These are phyloP conservation scores for Gossypium longicalyx DNA, from an alignment of 345 rosid genomes.

Conservation along the genomic window DNA sequence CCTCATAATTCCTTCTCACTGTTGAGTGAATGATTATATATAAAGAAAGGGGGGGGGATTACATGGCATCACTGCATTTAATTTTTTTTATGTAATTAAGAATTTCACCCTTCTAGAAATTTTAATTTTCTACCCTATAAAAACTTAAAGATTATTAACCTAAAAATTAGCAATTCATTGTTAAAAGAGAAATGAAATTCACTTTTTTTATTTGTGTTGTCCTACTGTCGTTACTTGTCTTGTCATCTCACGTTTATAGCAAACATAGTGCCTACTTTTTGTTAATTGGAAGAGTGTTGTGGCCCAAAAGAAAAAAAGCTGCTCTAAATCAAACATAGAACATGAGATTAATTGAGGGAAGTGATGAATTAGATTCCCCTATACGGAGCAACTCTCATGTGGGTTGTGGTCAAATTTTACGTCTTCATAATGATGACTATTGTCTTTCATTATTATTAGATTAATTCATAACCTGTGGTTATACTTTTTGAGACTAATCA, in stretches of 20 bases:
- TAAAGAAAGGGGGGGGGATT: background rate
- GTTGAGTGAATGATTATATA: background rate
- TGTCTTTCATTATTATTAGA: background rate
- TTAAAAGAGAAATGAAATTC: no score
- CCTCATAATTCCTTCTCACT: background rate
- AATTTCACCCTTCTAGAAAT: no score
- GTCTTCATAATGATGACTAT: conserved; percentile 1
- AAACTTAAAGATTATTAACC: no score
- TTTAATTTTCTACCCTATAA: no score
- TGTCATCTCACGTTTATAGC: background rate
- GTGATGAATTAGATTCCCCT: background rate
- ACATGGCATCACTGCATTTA: background rate
- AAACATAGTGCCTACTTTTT: background rate
- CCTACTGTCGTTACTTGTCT: background rate
- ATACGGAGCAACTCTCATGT: no score
- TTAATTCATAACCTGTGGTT: background rate
- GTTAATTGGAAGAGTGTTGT: background rate
- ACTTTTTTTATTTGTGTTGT: background rate
- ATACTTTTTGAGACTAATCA: background rate
- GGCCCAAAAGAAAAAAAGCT: background rate
- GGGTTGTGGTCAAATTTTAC: conserved; percentile 8
- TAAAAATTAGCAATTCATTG: no score
- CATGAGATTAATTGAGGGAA: background rate
- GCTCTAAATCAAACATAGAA: background rate
- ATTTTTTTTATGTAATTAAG: no score